These are phyloP conservation scores for Alternaria conjuncta DNA, from an alignment of 2,329 filamentous ascomycete genomes.

Conservation along the genomic window DNA sequence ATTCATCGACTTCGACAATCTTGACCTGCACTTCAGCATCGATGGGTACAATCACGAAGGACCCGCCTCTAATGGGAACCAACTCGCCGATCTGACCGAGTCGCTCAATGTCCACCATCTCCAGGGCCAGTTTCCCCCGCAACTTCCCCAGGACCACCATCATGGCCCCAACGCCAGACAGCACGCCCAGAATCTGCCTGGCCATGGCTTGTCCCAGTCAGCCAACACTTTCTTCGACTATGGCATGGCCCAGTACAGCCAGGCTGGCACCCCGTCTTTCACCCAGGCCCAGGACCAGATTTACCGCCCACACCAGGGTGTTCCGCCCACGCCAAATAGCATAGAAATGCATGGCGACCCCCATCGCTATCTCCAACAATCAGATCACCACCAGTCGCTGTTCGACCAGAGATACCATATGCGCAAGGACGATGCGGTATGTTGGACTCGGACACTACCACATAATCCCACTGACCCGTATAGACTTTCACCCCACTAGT, in stretches of 20 bases:
- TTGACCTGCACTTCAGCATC: constrained; percentile 41
- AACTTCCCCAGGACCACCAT: constrained; percentile 32
- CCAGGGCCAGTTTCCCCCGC: constrained; percentile 38
- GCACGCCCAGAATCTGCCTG: constrained; percentile 18
- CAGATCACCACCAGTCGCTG: constrained; percentile 63
- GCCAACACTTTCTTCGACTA: constrained; percentile 45
- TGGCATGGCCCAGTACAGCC: constrained; percentile 37
- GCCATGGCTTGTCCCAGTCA: constrained; percentile 29
- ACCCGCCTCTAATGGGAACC: constrained; percentile 27
- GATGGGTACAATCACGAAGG: constrained; percentile 33
- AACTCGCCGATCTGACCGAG: constrained; percentile 42
- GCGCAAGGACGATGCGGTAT: constrained; percentile 71
- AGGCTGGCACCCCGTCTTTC: constrained; percentile 48
- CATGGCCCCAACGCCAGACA: constrained; percentile 27
- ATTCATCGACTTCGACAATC: constrained; percentile 47
- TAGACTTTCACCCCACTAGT: constrained; percentile 82
- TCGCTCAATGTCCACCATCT: constrained; percentile 44
- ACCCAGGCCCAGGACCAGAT: constrained; percentile 50
- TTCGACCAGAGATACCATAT: constrained; percentile 70
- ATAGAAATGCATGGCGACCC: constrained; percentile 72
- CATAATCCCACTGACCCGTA: constrained; percentile 49
- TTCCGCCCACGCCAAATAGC: constrained; percentile 82
- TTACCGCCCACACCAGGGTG: constrained; percentile 63
- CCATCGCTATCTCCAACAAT: constrained; percentile 62
- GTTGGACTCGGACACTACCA: constrained; percentile 36